phyloP scores from a whole-genome alignment of 2,329 filamentous ascomycete species.

The Hysterium pulicare region DNA sequence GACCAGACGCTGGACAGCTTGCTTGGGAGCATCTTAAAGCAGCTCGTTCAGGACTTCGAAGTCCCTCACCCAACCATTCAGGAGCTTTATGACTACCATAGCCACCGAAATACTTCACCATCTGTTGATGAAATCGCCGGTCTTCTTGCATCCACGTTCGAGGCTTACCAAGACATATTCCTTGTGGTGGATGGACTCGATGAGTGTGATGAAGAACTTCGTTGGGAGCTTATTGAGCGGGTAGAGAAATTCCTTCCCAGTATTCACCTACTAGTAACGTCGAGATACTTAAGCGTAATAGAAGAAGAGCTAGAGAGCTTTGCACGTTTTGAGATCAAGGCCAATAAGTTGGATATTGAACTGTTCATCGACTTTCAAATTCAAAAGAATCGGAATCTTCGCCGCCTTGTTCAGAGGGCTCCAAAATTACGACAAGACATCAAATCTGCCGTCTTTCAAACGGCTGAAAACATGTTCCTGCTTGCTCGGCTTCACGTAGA shows the following conservation, averaged over 20 bases:
- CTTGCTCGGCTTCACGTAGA: constrained; percentile 10
- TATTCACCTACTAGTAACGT: constrained; percentile 7
- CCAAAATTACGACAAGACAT: constrained; percentile 6
- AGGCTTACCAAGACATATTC: not conserved
- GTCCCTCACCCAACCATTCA: not conserved
- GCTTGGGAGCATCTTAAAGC: constrained; percentile 6
- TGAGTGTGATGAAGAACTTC: constrained; percentile 8
- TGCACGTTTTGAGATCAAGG: constrained; percentile 7
- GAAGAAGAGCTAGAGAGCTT: constrained; percentile 8
- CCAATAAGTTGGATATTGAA: constrained; percentile 9
- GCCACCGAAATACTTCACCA: constrained; percentile 1
- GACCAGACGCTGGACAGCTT: constrained; percentile 7
- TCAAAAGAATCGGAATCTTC: constrained; percentile 8
- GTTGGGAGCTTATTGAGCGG: constrained; percentile 6
- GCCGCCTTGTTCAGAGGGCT: constrained; percentile 5
- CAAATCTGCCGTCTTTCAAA: constrained; percentile 7
- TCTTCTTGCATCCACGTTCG: not conserved
- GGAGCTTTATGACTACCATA: constrained; percentile 6
- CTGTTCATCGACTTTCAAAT: constrained; percentile 10
- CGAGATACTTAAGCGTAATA: constrained; percentile 8
- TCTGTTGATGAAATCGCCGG: constrained; percentile 1
- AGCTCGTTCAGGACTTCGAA: constrained; percentile 6
- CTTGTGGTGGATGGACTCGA: constrained; percentile 8
- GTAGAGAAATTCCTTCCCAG: constrained; percentile 27
- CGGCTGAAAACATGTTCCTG: constrained; percentile 8